Base-by-base conservation (phyloP, 1,284 basidiomycete species). In the Microbotryomycetes sp. region DNA sequence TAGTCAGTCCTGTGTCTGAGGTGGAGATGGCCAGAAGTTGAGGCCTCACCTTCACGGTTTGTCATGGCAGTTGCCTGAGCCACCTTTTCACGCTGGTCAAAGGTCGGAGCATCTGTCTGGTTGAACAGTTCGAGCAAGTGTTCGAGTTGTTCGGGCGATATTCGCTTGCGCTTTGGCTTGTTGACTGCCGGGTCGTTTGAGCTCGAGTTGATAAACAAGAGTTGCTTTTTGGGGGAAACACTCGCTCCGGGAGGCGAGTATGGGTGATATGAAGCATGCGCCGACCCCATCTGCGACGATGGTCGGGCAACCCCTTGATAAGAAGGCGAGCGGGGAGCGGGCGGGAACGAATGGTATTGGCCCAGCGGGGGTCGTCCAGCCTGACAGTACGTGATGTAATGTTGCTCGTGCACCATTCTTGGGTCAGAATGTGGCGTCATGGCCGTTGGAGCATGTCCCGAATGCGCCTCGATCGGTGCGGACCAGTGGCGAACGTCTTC, bases 101-200 rank as follows among this genome's bases (percentile, higher is more conserved):
- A 73, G 2, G 59, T 56, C 0, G 72, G 71, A 15, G 68, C 66
- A 41, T 73, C 71, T 9, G 70, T 71, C 52, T 59, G 41, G 5
- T 67, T 60, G 47, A 73, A 73, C 21, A 70, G 51, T 4, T 31
- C 54, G 21, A 64, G 35, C 15, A 73, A 57, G 2, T 52, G 47
- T 16, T 57, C 56, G 13, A 73, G 64, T 60, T 73, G 72, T 21
- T 62, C 54, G 7, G 63, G 64, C 11, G 57, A 62, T 45, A 73
- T 72, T 23, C 68, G 57, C 55, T 73, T 73, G 15, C 72, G 64
- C 52, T 73, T 73, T 11, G 70, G 67, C 49, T 58, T 50, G 3
- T 49, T 30, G 30, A 18, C 31, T 23, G 35, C 52, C 45, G 49
- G 21, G 23, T 59, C 47, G 13, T 41, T 29, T 21, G 1, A 16